Percentiles rank a stretch among this genome's conserved stretches.
phyloP scores from a whole-genome alignment of 768 basidiomycete genomes.

The Jaapia argillacea region DNA sequence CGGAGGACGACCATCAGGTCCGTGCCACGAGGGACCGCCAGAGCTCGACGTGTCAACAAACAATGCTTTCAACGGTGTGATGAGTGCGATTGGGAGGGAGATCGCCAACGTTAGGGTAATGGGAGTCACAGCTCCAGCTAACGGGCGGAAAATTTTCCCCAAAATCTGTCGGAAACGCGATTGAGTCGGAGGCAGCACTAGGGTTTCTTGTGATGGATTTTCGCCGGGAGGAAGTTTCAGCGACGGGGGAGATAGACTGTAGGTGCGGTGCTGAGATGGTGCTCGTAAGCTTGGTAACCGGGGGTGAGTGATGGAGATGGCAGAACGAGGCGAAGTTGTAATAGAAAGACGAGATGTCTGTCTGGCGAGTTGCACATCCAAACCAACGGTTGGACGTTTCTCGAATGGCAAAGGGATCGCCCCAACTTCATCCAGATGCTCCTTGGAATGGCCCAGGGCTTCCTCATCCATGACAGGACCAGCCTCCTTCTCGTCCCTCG shows the following conservation, averaged over 20 bases:
- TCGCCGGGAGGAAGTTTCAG: slow-evolving; percentile 6
- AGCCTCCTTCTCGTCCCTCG: slow-evolving; percentile 1
- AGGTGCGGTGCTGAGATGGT: neutral
- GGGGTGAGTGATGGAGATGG: neutral
- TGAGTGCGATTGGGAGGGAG: slow-evolving; percentile 26
- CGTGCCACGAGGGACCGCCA: slow-evolving; percentile 22
- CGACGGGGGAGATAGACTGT: neutral
- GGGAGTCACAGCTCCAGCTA: slow-evolving; percentile 24
- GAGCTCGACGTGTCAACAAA: slow-evolving; percentile 27
- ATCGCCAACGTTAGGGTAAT: slow-evolving; percentile 26
- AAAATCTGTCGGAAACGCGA: slow-evolving; percentile 1
- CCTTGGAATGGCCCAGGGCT: neutral
- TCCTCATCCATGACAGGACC: neutral
- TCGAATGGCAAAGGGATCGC: slow-evolving; percentile 5
- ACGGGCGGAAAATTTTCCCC: slow-evolving; percentile 10
- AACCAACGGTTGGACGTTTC: slow-evolving; percentile 9
- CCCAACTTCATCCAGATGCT: slow-evolving; percentile 5
- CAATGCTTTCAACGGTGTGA: slow-evolving; percentile 29
- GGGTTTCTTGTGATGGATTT: slow-evolving; percentile 1
- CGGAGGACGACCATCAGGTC: slow-evolving; percentile 33
- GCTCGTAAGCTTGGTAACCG: neutral
- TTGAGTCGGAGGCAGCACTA: too few relatives aligned
- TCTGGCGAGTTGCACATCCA: slow-evolving; percentile 17
- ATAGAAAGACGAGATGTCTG: slow-evolving; percentile 14
- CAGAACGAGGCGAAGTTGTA: slow-evolving; percentile 10